A percentile compares a stretch with the other conserved stretches of the same genome.
These are phyloP conservation scores for Blastosporella zonata DNA, from an alignment of 1,284 basidiomycete genomes.

Conservation along the genomic window DNA sequence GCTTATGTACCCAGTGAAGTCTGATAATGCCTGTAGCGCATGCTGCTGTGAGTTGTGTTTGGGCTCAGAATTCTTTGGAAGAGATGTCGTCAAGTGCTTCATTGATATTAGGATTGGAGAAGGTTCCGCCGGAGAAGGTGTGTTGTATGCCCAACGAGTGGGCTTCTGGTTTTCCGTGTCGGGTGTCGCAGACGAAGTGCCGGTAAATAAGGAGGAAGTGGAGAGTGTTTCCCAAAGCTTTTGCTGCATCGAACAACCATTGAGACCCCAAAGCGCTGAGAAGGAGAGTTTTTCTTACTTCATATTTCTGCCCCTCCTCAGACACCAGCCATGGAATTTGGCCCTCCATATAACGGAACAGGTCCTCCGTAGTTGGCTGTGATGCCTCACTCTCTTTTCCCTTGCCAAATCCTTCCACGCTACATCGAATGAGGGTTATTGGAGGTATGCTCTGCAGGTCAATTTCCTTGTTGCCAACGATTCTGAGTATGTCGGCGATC, in stretches of 20 bases:
- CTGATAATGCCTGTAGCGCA: slow-evolving; percentile 54
- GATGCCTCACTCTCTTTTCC: slow-evolving; percentile 32
- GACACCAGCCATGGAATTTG: slow-evolving; percentile 55
- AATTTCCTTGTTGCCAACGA: slow-evolving; percentile 27
- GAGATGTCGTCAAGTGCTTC: slow-evolving; percentile 37
- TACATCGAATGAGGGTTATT: slow-evolving; percentile 59
- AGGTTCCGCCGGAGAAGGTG: slow-evolving; percentile 36
- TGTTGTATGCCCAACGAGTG: slow-evolving; percentile 51
- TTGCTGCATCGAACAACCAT: slow-evolving; percentile 35
- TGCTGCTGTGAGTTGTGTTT: slow-evolving; percentile 42
- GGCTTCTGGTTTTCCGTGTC: slow-evolving; percentile 23
- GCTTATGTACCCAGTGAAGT: slow-evolving; percentile 67
- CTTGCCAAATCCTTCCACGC: slow-evolving; percentile 46
- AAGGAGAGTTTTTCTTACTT: slow-evolving; percentile 38
- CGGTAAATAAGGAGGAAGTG: slow-evolving; percentile 48
- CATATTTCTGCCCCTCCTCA: slow-evolving; percentile 46
- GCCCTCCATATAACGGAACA: slow-evolving; percentile 55
- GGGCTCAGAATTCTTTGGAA: slow-evolving; percentile 36
- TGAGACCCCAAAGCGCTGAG: slow-evolving; percentile 6
- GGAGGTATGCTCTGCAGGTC: slow-evolving; percentile 41
- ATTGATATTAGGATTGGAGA: slow-evolving; percentile 49
- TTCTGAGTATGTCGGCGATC: slow-evolving; percentile 44
- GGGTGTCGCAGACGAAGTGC: slow-evolving; percentile 19
- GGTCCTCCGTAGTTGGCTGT: slow-evolving; percentile 50
- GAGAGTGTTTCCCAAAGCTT: slow-evolving; percentile 60